A percentile compares a stretch with the other conserved stretches of the same genome.
Conservation (phyloP, 2,329 filamentous ascomycete species). For the Elsinoe ampelina region DNA sequence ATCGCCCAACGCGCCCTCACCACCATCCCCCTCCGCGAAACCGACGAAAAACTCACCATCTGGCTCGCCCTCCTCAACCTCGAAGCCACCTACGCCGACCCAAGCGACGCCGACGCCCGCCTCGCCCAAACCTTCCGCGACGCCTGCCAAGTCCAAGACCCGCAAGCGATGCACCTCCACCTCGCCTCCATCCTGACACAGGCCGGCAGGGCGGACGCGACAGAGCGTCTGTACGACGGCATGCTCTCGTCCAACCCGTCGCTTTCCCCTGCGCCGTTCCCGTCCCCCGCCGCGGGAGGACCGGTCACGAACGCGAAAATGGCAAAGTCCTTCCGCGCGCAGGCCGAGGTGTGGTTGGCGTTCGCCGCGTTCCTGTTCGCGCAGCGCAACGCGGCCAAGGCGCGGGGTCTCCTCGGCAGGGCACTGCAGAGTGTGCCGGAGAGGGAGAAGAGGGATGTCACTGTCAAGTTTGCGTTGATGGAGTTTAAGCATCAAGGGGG, state of each 20-base stretch:
- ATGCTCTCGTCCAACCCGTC: conserved; percentile 53
- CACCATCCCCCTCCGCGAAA: conserved; percentile 83
- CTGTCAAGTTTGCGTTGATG: conserved; percentile 79
- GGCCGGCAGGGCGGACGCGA: conserved; percentile 75
- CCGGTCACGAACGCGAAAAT: conserved; percentile 1
- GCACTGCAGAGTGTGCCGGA: conserved; percentile 73
- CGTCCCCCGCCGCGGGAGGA: neutral
- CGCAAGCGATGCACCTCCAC: conserved; percentile 79
- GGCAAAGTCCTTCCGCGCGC: conserved; percentile 68
- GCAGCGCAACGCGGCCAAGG: conserved; percentile 60
- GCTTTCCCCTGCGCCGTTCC: neutral
- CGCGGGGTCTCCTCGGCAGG: conserved; percentile 67
- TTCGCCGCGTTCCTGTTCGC: conserved; percentile 89
- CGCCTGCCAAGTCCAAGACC: conserved; percentile 88
- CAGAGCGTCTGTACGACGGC: conserved; percentile 75
- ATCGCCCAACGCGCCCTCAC: conserved; percentile 83
- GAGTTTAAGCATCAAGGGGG: conserved; percentile 81
- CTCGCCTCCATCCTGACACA: conserved; percentile 93
- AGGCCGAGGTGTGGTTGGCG: conserved; percentile 79
- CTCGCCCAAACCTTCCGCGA: conserved; percentile 82
- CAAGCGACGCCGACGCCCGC: conserved; percentile 55
- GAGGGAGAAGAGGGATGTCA: conserved; percentile 61
- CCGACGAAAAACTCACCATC: conserved; percentile 86
- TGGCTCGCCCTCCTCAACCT: conserved; percentile 94
- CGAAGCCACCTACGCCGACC: conserved; percentile 63